phyloP scores from a whole-genome alignment of 2,329 filamentous ascomycete genomes.

The Trichoderma hamatum region DNA sequence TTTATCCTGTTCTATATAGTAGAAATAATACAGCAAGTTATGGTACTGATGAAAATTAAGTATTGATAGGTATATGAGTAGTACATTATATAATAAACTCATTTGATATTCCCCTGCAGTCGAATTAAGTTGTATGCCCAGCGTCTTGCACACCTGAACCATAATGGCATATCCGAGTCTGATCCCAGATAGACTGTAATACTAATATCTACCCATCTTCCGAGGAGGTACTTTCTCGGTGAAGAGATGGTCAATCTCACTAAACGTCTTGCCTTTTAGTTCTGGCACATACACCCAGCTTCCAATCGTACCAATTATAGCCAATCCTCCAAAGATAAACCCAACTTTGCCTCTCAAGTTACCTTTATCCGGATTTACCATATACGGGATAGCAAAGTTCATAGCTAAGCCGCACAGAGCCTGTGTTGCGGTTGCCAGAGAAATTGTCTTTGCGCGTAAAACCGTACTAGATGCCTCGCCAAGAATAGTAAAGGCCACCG shows the following conservation, averaged over 20 bases:
- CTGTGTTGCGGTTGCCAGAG: constrained; percentile 44
- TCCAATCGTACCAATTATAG: constrained; percentile 35
- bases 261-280: constrained; percentile 41
- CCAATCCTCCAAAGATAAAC: constrained; percentile 44
- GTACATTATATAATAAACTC: too few species aligned
- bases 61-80: too few species aligned
- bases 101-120: too few species aligned
- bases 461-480: constrained; percentile 45
- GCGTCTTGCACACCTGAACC: too few species aligned
- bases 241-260: constrained; percentile 45
- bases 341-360: constrained; percentile 46
- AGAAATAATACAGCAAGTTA: too few species aligned
- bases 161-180: too few species aligned
- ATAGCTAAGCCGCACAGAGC: constrained; percentile 44
- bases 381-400: constrained; percentile 47
- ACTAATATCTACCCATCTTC: constrained; percentile 37
- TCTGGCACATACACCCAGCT: constrained; percentile 41
- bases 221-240: constrained; percentile 38
- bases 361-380: constrained; percentile 46
- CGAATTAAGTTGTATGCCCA: too few species aligned
- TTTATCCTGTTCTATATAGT: too few species aligned
- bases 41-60: too few species aligned
- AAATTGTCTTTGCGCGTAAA: constrained; percentile 45
- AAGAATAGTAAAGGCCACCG: constrained; percentile 48
- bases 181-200: too few species aligned